Conservation (phyloP, 192 early-diverging fungal genomes). For the Coemansia sp. region DNA sequence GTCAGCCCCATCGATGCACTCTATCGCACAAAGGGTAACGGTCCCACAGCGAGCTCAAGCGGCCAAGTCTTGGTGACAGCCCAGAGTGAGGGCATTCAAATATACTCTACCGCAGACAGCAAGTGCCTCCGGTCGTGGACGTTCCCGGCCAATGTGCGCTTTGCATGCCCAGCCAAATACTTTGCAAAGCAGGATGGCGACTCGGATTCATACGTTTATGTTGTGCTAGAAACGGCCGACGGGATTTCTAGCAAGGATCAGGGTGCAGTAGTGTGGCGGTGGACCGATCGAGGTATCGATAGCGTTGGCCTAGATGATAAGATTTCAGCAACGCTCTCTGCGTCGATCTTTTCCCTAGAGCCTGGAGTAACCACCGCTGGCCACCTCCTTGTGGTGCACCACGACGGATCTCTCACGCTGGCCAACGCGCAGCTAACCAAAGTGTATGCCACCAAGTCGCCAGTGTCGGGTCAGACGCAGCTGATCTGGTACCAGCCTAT, state of each 20-base stretch:
- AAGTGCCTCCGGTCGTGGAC: slow-evolving; percentile 56
- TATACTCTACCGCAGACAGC: slow-evolving; percentile 47
- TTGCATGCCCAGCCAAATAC: slow-evolving; percentile 55
- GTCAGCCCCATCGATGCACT: slow-evolving; percentile 42
- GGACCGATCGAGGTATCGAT: slow-evolving; percentile 49
- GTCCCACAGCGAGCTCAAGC: neutral
- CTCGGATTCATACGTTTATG: slow-evolving; percentile 38
- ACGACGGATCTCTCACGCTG: slow-evolving; percentile 38
- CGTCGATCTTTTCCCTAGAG: slow-evolving; percentile 38
- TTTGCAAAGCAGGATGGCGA: slow-evolving; percentile 13
- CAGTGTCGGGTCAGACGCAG: slow-evolving; percentile 17
- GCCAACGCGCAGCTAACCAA: slow-evolving; percentile 20
- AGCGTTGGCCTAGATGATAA: slow-evolving; percentile 53
- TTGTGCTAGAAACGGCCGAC: slow-evolving; percentile 31
- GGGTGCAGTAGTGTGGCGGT: slow-evolving; percentile 46
- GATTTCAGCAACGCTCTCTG: slow-evolving; percentile 16
- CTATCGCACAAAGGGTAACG: slow-evolving; percentile 7
- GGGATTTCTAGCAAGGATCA: slow-evolving; percentile 12
- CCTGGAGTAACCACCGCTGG: slow-evolving; percentile 32
- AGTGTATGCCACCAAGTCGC: slow-evolving; percentile 9
- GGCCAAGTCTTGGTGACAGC: slow-evolving; percentile 41
- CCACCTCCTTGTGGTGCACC: slow-evolving; percentile 41
- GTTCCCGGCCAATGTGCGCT: slow-evolving; percentile 48
- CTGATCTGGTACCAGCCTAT: slow-evolving; percentile 50
- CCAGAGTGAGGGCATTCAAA: slow-evolving; percentile 53